Percentiles rank a stretch among this genome's conserved stretches.
phyloP scores from a whole-genome alignment of 1,139 yeast species.

The Fermentozyma sake region DNA sequence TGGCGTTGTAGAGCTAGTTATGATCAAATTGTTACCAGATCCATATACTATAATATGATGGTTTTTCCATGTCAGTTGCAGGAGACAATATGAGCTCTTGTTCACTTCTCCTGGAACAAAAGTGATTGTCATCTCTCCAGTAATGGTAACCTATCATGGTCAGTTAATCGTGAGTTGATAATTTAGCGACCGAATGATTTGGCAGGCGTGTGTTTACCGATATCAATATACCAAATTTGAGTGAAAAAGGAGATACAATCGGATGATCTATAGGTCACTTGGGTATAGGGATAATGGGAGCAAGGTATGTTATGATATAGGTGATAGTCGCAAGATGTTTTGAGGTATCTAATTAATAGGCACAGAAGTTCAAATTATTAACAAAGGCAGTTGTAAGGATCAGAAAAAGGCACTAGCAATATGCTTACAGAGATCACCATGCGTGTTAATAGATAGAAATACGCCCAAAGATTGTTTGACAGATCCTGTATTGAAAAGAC shows the following conservation, averaged over 20 bases:
- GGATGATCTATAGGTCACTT: no score
- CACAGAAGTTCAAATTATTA: constrained; percentile 5
- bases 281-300: constrained; percentile 32
- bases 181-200: no score
- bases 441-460: constrained; percentile 85
- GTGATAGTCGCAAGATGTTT: no score
- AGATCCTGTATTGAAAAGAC: constrained; percentile 68
- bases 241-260: no score
- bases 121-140: constrained; percentile 65
- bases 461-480: constrained; percentile 87
- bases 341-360: no score
- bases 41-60: constrained; percentile 70
- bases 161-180: no score
- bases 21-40: constrained; percentile 82
- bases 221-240: no score
- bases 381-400: constrained; percentile 76
- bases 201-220: no score
- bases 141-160: neutral
- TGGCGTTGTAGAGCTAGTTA: constrained; percentile 25
- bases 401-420: constrained; percentile 90
- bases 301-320: constrained; percentile 22
- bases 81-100: constrained; percentile 47
- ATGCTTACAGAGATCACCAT: constrained; percentile 92
- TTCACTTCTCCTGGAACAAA: constrained; percentile 88
- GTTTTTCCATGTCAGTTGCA: constrained; percentile 65